Evolutionary conservation across 139 green algal genomes (phyloP), one percentile per base, ranked within the genome.

Genomic region (Chlorella sp.): DNA sequence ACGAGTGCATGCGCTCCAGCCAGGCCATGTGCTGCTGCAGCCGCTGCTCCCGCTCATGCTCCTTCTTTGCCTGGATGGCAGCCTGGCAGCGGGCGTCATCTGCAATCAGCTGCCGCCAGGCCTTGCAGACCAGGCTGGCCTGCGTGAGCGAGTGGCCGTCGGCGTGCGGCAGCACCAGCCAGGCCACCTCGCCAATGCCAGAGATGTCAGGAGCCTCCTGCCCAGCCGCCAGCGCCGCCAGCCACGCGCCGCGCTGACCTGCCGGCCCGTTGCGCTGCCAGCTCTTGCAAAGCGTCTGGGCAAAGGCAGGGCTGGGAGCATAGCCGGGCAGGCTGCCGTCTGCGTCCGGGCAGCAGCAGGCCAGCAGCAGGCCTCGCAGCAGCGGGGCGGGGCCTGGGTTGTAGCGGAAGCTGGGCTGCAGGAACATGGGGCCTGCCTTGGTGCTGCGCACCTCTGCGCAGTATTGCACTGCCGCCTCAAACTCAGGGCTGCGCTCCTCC

Each of bases 301-400:
- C 68, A 75, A 75, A 75, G 36, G 68, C 68, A 2, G 68, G 68
- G 13, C 36, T 51, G 68, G 68, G 68, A 17, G 68, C 51, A 38
- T 75, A 75, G 36, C 68, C 68, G 68, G 68, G 68, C 68, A 75
- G 68, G 36, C 14, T n/a, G 68, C 36, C 68, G 68, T 75, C 68
- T 11, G 30, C 38, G 68, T 38, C 38, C 3, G 68, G 68, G 5
- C 3, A 11, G 9, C 48, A 8, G 68, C 68, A 75, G 36, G 68
- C 68, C 38, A 75, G 68, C 68, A 51, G 3, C 11, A 75, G 68
- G 38, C 68, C 68, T 19, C 68, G 68, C 68, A 75, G 68, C 11
- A 75, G 68, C 36, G 68, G 68, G 11, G 68, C 68, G 3, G 16
- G 68, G 36, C 68, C 36, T 8, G 36, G 36, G 3, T 5, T 7